Percentiles rank a stretch among this genome's conserved stretches.
These are phyloP conservation scores for Apiospora kogelbergensis DNA, from an alignment of 2,329 filamentous ascomycete species.

Conservation along the genomic window DNA sequence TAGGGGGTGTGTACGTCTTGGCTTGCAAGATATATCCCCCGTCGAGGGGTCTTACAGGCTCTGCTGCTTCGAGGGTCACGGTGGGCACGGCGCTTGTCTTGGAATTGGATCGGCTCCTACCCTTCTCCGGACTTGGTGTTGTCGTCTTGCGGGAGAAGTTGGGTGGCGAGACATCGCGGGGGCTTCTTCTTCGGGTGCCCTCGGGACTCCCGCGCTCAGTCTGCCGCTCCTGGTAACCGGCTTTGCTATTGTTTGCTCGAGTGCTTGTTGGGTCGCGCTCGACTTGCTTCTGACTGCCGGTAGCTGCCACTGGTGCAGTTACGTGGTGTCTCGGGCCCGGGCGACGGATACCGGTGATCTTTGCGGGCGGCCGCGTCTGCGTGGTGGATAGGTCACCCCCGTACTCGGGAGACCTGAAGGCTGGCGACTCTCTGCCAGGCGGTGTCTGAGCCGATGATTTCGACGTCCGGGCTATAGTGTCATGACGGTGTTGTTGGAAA, in stretches of 20 bases:
- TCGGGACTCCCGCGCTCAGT: neutral
- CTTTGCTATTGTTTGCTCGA: neutral
- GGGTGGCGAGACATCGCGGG: neutral
- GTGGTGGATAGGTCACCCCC: neutral
- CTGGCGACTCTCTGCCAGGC: neutral
- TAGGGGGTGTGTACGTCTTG: neutral
- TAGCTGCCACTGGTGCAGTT: neutral
- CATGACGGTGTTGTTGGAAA: neutral
- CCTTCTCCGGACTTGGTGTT: neutral
- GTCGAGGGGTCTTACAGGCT: neutral
- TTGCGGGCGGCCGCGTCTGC: neutral
- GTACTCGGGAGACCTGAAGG: neutral
- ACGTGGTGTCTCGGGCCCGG: neutral
- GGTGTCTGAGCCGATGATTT: neutral
- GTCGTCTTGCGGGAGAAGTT: neutral
- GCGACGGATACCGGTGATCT: neutral
- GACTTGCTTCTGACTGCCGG: neutral
- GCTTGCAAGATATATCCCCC: neutral
- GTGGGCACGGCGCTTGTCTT: neutral
- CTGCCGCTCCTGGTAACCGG: neutral
- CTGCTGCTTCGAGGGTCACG: neutral
- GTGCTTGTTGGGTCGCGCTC: neutral
- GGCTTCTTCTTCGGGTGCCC: neutral
- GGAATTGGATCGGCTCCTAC: neutral
- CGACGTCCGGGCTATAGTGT: neutral